Evolutionary conservation across 1,139 yeast genomes (phyloP).

Genomic region (Geotrichum restrictum): DNA sequence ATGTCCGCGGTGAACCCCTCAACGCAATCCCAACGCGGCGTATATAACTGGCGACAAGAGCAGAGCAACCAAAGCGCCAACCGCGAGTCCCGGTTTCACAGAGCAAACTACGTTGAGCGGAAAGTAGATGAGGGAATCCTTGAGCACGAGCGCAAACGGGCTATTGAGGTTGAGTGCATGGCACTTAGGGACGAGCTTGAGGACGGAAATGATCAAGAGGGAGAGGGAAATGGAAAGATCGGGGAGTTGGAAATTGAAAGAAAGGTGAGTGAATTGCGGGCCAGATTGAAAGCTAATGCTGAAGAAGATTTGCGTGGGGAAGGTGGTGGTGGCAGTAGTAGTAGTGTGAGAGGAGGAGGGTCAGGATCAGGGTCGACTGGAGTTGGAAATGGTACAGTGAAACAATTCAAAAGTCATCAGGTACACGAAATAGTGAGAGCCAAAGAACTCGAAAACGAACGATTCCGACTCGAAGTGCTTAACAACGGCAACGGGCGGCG

Average conservation of each 20-base stretch:
- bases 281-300: slow-evolving; percentile 22
- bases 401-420: slow-evolving; percentile 22
- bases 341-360: too few relatives aligned
- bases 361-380: neutral
- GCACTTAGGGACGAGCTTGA: slow-evolving; percentile 46
- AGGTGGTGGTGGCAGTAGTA: neutral
- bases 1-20: slow-evolving; percentile 37
- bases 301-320: slow-evolving; percentile 7
- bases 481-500: slow-evolving; percentile 11
- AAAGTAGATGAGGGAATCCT: slow-evolving; percentile 41
- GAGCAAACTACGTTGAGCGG: slow-evolving; percentile 29
- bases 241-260: slow-evolving; percentile 29
- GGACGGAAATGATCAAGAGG: slow-evolving; percentile 2
- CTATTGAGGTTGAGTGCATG: slow-evolving; percentile 52
- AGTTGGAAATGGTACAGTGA: neutral
- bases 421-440: slow-evolving; percentile 26
- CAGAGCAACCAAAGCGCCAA: slow-evolving; percentile 25
- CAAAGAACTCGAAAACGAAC: slow-evolving; percentile 26
- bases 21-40: slow-evolving; percentile 32
- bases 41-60: slow-evolving; percentile 39
- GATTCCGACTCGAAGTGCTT: slow-evolving; percentile 22
- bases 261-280: slow-evolving; percentile 34
- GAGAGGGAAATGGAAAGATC: slow-evolving; percentile 7
- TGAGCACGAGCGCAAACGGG: slow-evolving; percentile 49
- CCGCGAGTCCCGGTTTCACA: slow-evolving; percentile 26